phyloP scores from a whole-genome alignment of 805 yeast genomes.

The Candida patagonica region DNA sequence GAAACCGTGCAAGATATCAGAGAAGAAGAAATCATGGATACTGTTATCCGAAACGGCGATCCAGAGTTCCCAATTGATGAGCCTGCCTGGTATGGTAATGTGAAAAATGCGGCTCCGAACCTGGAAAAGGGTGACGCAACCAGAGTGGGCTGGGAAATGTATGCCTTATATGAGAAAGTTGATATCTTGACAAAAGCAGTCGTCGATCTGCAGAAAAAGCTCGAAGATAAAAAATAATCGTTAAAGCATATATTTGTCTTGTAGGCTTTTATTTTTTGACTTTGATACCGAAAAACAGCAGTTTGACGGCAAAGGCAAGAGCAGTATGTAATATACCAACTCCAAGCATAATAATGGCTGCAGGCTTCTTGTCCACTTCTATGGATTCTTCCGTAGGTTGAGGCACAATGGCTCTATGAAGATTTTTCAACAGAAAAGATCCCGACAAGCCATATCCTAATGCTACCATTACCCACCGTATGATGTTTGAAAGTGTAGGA shows the following conservation, averaged over 20 bases:
- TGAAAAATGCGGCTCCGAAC: slow-evolving; percentile 48
- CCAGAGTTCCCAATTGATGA: slow-evolving; percentile 53
- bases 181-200: slow-evolving; percentile 14
- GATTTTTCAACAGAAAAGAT: slow-evolving; percentile 37
- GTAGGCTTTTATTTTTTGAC: slow-evolving; percentile 5
- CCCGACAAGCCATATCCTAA: slow-evolving; percentile 58
- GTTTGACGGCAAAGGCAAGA: slow-evolving; percentile 56
- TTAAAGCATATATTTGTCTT: not conserved
- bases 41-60: slow-evolving; percentile 59
- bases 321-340: slow-evolving; percentile 42
- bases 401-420: slow-evolving; percentile 31
- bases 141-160: slow-evolving; percentile 16
- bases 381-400: slow-evolving; percentile 16
- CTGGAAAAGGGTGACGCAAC: slow-evolving; percentile 34
- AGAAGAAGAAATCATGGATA: slow-evolving; percentile 29
- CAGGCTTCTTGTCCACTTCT: slow-evolving; percentile 31
- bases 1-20: slow-evolving; percentile 31
- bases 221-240: not conserved
- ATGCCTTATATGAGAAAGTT: slow-evolving; percentile 13
- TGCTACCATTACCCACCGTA: slow-evolving; percentile 57
- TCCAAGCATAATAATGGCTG: slow-evolving; percentile 31
- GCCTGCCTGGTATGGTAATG: slow-evolving; percentile 35
- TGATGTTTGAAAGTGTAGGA: slow-evolving; percentile 31
- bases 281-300: slow-evolving; percentile 44
- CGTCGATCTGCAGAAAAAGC: slow-evolving; percentile 7